Evolutionary conservation across 164 flowering plant species (phyloP), one percentile per base, ranked within the genome.

Genomic region (Magnolia sinica): DNA sequence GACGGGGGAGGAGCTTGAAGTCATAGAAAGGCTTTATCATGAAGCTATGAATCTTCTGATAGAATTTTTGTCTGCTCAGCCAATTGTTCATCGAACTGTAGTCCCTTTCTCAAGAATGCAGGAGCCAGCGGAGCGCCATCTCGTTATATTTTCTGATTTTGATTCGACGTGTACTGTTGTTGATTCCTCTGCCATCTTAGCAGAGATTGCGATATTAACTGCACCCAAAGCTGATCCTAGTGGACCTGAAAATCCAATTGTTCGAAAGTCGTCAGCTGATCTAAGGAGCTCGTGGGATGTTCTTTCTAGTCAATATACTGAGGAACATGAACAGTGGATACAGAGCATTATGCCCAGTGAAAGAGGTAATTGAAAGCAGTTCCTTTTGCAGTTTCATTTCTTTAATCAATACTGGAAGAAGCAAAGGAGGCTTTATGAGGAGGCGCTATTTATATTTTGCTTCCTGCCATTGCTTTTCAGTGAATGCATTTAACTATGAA

Each of bases 131-230:
- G 84, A 84, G 77, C 77, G 85, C 49, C 86, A 77, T 64, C 89
- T 94, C 9, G 70, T 89, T 64, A 73, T 96, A 82, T 94, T 96
- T 84, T 89, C 95, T 79, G 99, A 96, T 85, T 96, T 94, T 88
- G 99, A 96, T 84, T 84, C 92, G 88, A 96, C 99, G 37, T 94
- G 99, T 86, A 87, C 98, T 20, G 88, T 89, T 74, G 88, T 93
- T 84, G 99, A 96, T 86, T 96, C 99, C 37, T 91, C 96, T 73
- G 98, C 99, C 81, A 87, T 96, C 80, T 88, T 94, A 88, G 99
- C 99, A 9, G 96, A 96, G 83, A 90, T 96, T 80, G 97, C 98
- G 27, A 94, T 94, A 78, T 70, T 89, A 70, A 94, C 91, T 66
- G 97, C 93, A 50, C 93, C 96, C 76, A 96, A 87, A 83, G 83